These are phyloP conservation scores for Stevia rebaudiana DNA, from an alignment of 140 eudicot genomes.

Conservation along the genomic window DNA sequence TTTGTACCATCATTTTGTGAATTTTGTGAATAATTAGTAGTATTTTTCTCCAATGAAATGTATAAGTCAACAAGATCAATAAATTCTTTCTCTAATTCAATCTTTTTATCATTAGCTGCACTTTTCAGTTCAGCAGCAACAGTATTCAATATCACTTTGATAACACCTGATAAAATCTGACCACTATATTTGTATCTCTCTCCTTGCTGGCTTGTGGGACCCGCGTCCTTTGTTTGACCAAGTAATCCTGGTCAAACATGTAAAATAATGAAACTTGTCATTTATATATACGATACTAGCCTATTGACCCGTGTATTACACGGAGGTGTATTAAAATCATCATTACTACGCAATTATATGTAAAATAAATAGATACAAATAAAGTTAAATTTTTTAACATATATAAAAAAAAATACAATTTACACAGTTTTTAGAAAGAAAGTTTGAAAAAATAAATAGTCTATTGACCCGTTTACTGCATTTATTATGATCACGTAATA, in stretches of 20 bases:
- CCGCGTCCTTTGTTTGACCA: constrained; percentile 39
- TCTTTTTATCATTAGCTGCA: constrained; percentile 38
- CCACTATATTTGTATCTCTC: constrained; percentile 42
- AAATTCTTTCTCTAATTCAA: constrained; percentile 56
- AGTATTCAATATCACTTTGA: constrained; percentile 60
- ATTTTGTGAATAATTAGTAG: constrained; percentile 23
- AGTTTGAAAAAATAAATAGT: too few species aligned
- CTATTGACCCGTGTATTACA: too few species aligned
- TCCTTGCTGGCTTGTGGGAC: constrained; percentile 37
- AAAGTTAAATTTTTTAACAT: too few species aligned
- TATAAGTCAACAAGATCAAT: constrained; percentile 43
- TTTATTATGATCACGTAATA: too few species aligned
- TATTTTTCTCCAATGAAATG: constrained; percentile 42
- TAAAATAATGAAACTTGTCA: constrained; percentile 2
- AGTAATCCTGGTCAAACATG: constrained; percentile 43
- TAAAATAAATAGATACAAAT: too few species aligned
- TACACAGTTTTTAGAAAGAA: too few species aligned
- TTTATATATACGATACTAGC: too few species aligned
- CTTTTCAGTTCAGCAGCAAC: constrained; percentile 55
- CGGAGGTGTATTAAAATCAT: too few species aligned
- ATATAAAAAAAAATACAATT: too few species aligned
- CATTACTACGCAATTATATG: too few species aligned
- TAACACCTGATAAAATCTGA: constrained; percentile 48
- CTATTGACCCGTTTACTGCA: too few species aligned
- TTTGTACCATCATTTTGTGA: constrained; percentile 31